Evolutionary conservation across 129 eudicot genomes (phyloP).

Genomic region (Cynara cardunculus): DNA sequence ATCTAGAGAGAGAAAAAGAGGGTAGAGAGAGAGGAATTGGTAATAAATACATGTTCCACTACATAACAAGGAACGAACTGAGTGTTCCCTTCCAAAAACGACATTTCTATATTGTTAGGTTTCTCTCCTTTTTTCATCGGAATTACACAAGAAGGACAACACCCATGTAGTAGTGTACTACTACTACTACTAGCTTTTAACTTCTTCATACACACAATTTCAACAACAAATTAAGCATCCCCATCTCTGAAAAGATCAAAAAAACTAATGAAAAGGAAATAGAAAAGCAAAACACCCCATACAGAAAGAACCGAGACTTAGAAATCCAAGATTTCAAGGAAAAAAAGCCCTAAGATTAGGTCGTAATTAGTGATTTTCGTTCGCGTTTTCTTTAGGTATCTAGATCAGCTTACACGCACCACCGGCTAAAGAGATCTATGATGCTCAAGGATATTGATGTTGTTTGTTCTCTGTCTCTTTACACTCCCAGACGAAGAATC

Average conservation of each 20-base stretch:
- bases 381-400: not conserved
- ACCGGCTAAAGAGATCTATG: constrained; percentile 36
- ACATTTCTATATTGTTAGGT: constrained; percentile 19
- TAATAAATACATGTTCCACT: constrained; percentile 27
- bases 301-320: constrained; percentile 1
- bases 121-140: constrained; percentile 31
- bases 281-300: constrained; percentile 17
- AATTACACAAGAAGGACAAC: constrained; percentile 24
- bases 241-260: constrained; percentile 15
- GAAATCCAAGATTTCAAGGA: constrained; percentile 9
- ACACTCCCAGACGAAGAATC: constrained; percentile 67
- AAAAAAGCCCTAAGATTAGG: constrained; percentile 20
- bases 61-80: constrained; percentile 5
- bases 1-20: constrained; percentile 17
- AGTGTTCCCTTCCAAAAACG: constrained; percentile 22
- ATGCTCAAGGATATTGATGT: constrained; percentile 43
- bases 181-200: not conserved
- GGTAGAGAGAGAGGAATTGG: constrained; percentile 5
- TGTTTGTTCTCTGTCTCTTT: constrained; percentile 88
- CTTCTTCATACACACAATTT: constrained; percentile 33
- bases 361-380: constrained; percentile 2
- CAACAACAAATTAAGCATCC: constrained; percentile 13
- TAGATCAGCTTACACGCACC: not conserved
- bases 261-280: not conserved
- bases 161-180: constrained; percentile 5